phyloP scores from a whole-genome alignment of 2,329 filamentous ascomycete genomes.

The Lasiodiplodia sp. region DNA sequence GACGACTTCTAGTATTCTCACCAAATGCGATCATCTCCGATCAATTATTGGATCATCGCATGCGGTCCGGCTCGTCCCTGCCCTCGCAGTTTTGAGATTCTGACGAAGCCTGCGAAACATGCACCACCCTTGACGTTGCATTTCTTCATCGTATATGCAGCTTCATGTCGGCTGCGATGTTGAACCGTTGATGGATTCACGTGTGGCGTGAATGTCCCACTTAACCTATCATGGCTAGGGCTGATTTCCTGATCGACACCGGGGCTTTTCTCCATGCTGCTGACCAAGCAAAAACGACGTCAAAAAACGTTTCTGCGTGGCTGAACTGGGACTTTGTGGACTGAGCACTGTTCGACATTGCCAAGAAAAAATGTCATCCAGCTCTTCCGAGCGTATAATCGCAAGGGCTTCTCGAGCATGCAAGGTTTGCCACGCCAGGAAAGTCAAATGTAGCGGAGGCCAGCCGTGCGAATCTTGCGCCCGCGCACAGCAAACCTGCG shows the following conservation, averaged over 20 bases:
- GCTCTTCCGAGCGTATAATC: not conserved
- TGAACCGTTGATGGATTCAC: not conserved
- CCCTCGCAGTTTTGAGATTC: not conserved
- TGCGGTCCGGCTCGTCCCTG: not conserved
- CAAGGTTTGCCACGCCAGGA: not conserved
- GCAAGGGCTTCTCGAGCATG: not conserved
- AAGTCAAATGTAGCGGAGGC: constrained; percentile 6
- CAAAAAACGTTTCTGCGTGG: not conserved
- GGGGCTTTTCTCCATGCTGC: not conserved
- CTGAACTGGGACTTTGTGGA: not conserved
- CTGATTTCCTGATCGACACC: not conserved
- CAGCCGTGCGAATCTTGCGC: constrained; percentile 3
- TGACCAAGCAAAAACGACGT: not conserved
- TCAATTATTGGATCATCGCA: not conserved
- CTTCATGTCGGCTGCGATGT: not conserved
- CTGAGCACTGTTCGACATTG: not conserved
- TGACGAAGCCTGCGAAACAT: not conserved
- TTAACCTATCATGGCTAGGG: not conserved
- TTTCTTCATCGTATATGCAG: not conserved
- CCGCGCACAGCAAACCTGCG: not conserved
- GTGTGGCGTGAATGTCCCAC: not conserved
- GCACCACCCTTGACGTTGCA: not conserved
- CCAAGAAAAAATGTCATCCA: not conserved
- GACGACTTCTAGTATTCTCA: no score
- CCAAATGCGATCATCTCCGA: not conserved